Base-by-base conservation (phyloP, 345 rosid species). In the Viola odorata region DNA sequence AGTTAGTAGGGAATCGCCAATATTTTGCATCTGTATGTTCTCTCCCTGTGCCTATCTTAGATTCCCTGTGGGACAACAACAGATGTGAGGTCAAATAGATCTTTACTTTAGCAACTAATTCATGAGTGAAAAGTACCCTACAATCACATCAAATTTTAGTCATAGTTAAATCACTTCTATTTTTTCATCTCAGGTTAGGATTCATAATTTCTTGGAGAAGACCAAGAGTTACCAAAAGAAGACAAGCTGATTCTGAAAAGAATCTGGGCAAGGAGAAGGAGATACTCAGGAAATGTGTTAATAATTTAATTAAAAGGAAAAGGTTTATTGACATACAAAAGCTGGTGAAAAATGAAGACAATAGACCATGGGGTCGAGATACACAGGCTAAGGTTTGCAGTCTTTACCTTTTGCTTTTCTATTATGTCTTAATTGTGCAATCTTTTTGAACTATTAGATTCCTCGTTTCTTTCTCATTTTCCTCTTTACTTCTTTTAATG, bases 301-400 rank as follows among this genome's bases (percentile, higher is more conserved):
- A 84, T 71, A 71, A 77, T 75, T 82, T 92, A 77, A 85, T 92
- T 50, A 83, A 65, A 67, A 82, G 81, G 81, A 89, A 84, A 67
- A 79, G 79, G 73, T 79, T 84, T 56, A 38, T 69, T 8, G 84
- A 92, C 75, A 94, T 81, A 62, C 72, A 79, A 37, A 89, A 84
- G 73, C 78, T 92, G 60, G 87, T 87, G 68, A 88, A 71, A 73
- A 66, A 49, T 70, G 92, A 85, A 65, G 91, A 84, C 63, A 53
- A 45, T 52, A 75, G 83, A 83, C 94, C 91, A 58, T 92, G 98
- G 98, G 85, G 85, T 63, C 77, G 94, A 66, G 96, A 78, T 70
- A 78, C 79, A 61, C 96, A 87, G 71, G 96, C 96, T 57, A 87
- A 87, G 96, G 98, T 92, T 58, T 70, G 78, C 67, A 49, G 55